Conservation (phyloP, 2,329 filamentous ascomycete genomes). For the Diplocarpon mali region DNA sequence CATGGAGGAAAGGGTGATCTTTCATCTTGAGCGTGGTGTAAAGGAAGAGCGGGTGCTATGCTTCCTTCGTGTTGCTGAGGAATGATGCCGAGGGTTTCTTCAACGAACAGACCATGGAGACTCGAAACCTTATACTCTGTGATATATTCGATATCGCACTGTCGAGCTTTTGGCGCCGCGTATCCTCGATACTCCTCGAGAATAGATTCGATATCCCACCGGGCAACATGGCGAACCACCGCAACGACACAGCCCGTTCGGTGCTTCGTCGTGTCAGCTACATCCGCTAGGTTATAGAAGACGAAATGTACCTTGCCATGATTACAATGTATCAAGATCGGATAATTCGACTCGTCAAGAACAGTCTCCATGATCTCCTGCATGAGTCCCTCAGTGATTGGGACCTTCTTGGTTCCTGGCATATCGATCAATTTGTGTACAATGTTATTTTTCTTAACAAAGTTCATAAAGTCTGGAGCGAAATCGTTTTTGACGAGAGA, state of each 20-base stretch:
- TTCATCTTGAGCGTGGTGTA: neutral
- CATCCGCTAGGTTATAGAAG: neutral
- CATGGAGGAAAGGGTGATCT: neutral
- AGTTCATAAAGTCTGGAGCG: conserved; percentile 41
- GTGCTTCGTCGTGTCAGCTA: conserved; percentile 40
- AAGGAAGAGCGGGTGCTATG: neutral
- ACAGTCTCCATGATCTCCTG: conserved; percentile 59
- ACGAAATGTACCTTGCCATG: conserved; percentile 58
- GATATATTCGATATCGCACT: conserved; percentile 50
- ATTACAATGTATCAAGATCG: conserved; percentile 83
- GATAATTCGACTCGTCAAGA: conserved; percentile 62
- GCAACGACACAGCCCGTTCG: conserved; percentile 84
- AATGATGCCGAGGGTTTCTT: neutral
- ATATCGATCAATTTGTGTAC: conserved; percentile 66
- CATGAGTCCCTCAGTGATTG: conserved; percentile 57
- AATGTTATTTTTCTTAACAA: conserved; percentile 57
- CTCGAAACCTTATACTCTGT: conserved; percentile 35
- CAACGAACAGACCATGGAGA: conserved; percentile 30
- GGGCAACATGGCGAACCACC: conserved; percentile 61
- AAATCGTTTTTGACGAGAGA: conserved; percentile 55
- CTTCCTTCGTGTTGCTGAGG: neutral
- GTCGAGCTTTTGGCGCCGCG: conserved; percentile 47
- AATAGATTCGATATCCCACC: conserved; percentile 51
- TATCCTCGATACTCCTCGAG: conserved; percentile 65
- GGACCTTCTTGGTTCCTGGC: conserved; percentile 77